Conservation (phyloP, 176 grass and related monocot species). For the Elymus sibiricus region DNA sequence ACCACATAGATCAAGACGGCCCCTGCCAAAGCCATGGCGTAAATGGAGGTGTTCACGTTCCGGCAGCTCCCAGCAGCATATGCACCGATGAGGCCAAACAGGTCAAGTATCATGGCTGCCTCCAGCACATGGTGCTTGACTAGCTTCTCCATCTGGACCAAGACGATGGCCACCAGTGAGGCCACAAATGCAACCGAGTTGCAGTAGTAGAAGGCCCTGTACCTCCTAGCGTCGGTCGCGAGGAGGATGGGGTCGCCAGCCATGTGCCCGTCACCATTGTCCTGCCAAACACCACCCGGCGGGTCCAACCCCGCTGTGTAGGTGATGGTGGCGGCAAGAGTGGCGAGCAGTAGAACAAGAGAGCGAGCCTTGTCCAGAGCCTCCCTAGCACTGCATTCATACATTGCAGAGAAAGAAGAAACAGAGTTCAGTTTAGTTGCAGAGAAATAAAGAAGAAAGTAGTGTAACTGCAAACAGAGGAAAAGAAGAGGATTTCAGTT, state of each 20-base stretch:
- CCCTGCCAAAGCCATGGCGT: neutral
- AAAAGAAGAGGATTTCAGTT: neutral
- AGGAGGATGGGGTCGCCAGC: constrained; percentile 18
- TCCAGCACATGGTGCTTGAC: neutral
- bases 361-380: neutral
- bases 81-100: constrained; percentile 38
- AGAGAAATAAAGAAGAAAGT: neutral
- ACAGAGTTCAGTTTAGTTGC: neutral
- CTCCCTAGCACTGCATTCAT: neutral
- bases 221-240: neutral
- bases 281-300: constrained; percentile 35
- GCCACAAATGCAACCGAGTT: constrained; percentile 45
- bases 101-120: constrained; percentile 24
- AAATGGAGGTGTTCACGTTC: neutral
- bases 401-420: neutral
- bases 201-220: constrained; percentile 38
- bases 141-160: constrained; percentile 8
- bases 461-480: neutral
- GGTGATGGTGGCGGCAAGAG: constrained; percentile 33
- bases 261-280: neutral
- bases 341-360: constrained; percentile 31
- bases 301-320: constrained; percentile 44
- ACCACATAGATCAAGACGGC: neutral
- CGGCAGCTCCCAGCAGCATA: constrained; percentile 25
- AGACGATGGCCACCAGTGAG: constrained; percentile 31